These are phyloP conservation scores for Candida insectorum DNA, from an alignment of 805 yeast genomes.

Conservation along the genomic window DNA sequence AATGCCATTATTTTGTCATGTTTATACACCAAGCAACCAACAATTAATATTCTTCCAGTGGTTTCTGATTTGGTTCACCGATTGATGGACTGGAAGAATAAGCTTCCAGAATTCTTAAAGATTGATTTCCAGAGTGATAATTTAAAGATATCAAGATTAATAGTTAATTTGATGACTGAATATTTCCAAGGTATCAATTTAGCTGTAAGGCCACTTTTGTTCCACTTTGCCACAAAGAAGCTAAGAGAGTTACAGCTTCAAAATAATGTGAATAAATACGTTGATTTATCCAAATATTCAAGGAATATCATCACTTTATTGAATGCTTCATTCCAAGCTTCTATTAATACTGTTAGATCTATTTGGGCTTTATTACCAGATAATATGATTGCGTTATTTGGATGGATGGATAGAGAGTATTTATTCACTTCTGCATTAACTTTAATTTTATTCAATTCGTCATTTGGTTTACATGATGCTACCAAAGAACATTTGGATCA, in stretches of 20 bases:
- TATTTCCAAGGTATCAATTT: slow-evolving; percentile 79
- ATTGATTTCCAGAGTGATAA: slow-evolving; percentile 58
- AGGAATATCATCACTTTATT: slow-evolving; percentile 62
- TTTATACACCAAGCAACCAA: slow-evolving; percentile 72
- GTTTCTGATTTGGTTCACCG: slow-evolving; percentile 67
- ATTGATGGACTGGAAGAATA: slow-evolving; percentile 63
- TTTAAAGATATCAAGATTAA: slow-evolving; percentile 58
- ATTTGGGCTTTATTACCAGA: slow-evolving; percentile 73
- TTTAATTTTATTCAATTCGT: slow-evolving; percentile 66
- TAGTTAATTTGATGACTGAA: slow-evolving; percentile 76
- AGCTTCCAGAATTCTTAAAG: slow-evolving; percentile 59
- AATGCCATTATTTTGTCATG: slow-evolving; percentile 70
- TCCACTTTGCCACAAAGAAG: slow-evolving; percentile 72
- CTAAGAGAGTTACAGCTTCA: slow-evolving; percentile 46
- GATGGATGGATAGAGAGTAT: slow-evolving; percentile 85
- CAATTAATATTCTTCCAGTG: slow-evolving; percentile 69
- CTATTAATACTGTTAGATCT: slow-evolving; percentile 69
- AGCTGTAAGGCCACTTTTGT: slow-evolving; percentile 72
- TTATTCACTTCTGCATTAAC: slow-evolving; percentile 76
- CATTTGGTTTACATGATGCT: slow-evolving; percentile 79
- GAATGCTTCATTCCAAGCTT: slow-evolving; percentile 77
- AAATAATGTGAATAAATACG: slow-evolving; percentile 44
- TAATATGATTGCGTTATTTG: slow-evolving; percentile 80
- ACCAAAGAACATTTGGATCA: slow-evolving; percentile 70
- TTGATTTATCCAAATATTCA: slow-evolving; percentile 67